Conservation (phyloP, 257 asterid species). For the Solanum chilense region DNA sequence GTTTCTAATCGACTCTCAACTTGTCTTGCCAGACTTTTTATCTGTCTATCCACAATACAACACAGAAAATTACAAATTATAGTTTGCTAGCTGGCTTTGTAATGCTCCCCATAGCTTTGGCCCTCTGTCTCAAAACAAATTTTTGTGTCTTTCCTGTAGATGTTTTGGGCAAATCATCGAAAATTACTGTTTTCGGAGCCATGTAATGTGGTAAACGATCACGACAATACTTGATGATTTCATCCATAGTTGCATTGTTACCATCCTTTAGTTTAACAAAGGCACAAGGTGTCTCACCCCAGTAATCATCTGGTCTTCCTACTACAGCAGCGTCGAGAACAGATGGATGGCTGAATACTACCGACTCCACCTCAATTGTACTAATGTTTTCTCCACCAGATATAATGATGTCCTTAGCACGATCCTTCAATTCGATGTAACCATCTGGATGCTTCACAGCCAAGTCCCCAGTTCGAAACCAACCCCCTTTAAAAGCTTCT, state of each 20-base stretch:
- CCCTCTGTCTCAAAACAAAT: background rate
- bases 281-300: background rate
- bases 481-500: background rate
- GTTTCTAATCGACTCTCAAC: background rate
- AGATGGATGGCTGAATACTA: background rate
- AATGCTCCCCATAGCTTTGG: background rate
- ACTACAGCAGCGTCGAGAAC: background rate
- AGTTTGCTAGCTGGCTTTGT: background rate
- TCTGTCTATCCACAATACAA: background rate
- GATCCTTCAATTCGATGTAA: constrained; percentile 4
- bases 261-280: background rate
- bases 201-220: background rate
- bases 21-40: background rate
- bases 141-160: background rate
- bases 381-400: background rate
- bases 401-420: constrained; percentile 1
- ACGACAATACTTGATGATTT: background rate
- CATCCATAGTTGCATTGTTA: background rate
- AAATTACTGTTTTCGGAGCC: background rate
- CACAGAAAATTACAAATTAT: background rate
- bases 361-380: background rate
- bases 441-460: background rate
- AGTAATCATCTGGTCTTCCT: background rate
- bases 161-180: background rate
- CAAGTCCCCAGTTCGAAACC: background rate